phyloP scores from a whole-genome alignment of 2,329 filamentous ascomycete genomes.

The Pseudogymnoascus sp. region DNA sequence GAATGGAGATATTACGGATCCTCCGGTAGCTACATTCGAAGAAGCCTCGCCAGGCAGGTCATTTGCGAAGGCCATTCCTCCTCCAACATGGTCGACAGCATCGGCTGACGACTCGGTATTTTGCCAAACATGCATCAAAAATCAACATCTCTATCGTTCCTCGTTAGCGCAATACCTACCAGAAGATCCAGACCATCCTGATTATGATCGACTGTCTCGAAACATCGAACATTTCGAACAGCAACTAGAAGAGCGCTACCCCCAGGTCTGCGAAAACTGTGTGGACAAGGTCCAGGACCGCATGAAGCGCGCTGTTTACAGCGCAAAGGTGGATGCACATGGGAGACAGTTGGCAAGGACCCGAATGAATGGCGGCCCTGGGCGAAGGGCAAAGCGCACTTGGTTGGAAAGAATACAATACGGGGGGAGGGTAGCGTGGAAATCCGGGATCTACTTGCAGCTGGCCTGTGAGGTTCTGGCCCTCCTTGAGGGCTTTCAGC shows the following conservation, averaged over 20 bases:
- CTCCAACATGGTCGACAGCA: slow-evolving; percentile 27
- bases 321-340: slow-evolving; percentile 40
- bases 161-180: slow-evolving; percentile 75
- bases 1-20: slow-evolving; percentile 85
- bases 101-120: slow-evolving; percentile 38
- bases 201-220: slow-evolving; percentile 41
- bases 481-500: not conserved
- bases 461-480: slow-evolving; percentile 20
- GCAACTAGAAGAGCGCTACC: slow-evolving; percentile 73
- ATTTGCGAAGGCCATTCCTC: slow-evolving; percentile 38
- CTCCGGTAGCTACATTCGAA: slow-evolving; percentile 55
- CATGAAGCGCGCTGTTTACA: slow-evolving; percentile 66
- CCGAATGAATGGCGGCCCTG: slow-evolving; percentile 35
- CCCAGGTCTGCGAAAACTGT: slow-evolving; percentile 78
- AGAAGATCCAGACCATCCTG: slow-evolving; percentile 54
- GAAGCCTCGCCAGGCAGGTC: slow-evolving; percentile 34
- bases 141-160: slow-evolving; percentile 73
- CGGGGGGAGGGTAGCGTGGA: slow-evolving; percentile 19
- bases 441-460: slow-evolving; percentile 21
- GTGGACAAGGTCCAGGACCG: slow-evolving; percentile 63
- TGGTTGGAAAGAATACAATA: slow-evolving; percentile 36
- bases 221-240: slow-evolving; percentile 61
- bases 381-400: slow-evolving; percentile 29
- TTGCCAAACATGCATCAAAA: slow-evolving; percentile 76
- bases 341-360: slow-evolving; percentile 55